Percentiles rank a stretch among this genome's conserved stretches.
These are phyloP conservation scores for Coemansia sp. DNA, from an alignment of 192 early-diverging fungal species.

Conservation along the genomic window DNA sequence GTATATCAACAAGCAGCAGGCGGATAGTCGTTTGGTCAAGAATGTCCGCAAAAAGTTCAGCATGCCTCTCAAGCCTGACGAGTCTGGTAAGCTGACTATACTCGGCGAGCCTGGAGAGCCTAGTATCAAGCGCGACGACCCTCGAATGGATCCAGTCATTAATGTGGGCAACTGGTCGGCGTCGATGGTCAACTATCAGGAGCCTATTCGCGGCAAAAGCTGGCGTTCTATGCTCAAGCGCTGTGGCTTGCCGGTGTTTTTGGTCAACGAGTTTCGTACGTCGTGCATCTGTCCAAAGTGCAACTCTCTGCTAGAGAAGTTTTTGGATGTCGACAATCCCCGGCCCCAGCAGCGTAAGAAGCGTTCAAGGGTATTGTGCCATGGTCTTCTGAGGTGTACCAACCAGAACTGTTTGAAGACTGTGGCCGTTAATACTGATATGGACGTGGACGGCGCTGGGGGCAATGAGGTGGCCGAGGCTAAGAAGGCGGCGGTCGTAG, in stretches of 20 bases:
- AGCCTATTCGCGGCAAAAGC: slow-evolving; percentile 21
- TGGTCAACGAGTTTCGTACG: slow-evolving; percentile 18
- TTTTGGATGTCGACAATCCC: background rate
- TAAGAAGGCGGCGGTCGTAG: no score
- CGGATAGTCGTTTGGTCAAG: no score
- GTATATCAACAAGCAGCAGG: no score
- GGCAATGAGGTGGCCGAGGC: no score
- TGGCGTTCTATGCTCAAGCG: slow-evolving; percentile 7
- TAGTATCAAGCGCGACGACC: no score
- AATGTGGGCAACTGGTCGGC: slow-evolving; percentile 16
- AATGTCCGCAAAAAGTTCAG: no score
- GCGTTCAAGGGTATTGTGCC: background rate
- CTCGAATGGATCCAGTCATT: no score
- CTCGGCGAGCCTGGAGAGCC: no score
- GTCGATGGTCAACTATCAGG: slow-evolving; percentile 2
- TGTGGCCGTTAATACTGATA: no score
- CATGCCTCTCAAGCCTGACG: background rate
- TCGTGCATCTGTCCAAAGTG: slow-evolving; percentile 17
- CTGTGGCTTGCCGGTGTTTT: slow-evolving; percentile 15
- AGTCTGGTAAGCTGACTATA: no score
- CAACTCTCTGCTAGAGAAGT: background rate
- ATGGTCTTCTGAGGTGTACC: background rate
- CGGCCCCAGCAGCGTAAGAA: background rate
- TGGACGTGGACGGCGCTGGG: no score
- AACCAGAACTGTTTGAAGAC: background rate